A percentile compares a stretch with the other conserved stretches of the same genome.
These are phyloP conservation scores for Choanephora cucurbitarum DNA, from an alignment of 371 early-diverging fungal genomes.

Conservation along the genomic window DNA sequence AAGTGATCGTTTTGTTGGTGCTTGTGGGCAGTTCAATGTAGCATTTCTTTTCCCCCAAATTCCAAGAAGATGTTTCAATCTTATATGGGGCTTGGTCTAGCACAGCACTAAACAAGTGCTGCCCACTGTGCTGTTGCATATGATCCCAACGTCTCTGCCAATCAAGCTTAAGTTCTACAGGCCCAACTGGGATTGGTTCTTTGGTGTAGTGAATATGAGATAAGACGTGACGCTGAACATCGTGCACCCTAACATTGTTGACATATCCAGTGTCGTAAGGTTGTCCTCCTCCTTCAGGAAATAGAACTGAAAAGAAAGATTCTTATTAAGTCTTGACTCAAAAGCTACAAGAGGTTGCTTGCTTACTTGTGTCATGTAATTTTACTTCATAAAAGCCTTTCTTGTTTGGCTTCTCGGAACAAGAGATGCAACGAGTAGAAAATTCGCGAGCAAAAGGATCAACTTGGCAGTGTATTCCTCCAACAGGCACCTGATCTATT, in stretches of 20 bases:
- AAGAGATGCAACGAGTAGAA: slow-evolving; percentile 34
- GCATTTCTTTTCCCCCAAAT: slow-evolving; percentile 57
- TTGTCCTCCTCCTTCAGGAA: slow-evolving; percentile 79
- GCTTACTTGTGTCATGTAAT: slow-evolving; percentile 42
- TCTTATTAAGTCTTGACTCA: no score
- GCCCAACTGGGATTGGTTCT: slow-evolving; percentile 50
- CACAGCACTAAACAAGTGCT: slow-evolving; percentile 74
- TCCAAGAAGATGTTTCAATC: slow-evolving; percentile 72
- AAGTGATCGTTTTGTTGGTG: slow-evolving; percentile 23
- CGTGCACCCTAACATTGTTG: slow-evolving; percentile 54
- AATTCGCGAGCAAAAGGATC: slow-evolving; percentile 37
- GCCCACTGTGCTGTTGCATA: slow-evolving; percentile 82
- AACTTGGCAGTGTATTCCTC: slow-evolving; percentile 40
- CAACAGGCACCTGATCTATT: slow-evolving; percentile 39
- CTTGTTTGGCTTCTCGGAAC: slow-evolving; percentile 44
- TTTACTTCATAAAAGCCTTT: slow-evolving; percentile 46
- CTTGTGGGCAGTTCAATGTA: slow-evolving; percentile 62
- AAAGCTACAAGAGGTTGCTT: no score
- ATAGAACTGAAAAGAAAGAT: no score
- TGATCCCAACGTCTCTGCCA: slow-evolving; percentile 77
- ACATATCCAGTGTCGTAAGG: slow-evolving; percentile 70
- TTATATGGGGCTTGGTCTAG: slow-evolving; percentile 61
- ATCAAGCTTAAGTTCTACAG: slow-evolving; percentile 61
- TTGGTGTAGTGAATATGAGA: slow-evolving; percentile 67
- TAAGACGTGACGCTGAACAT: slow-evolving; percentile 62